phyloP scores from a whole-genome alignment of 169 alveolate genomes.

The Ichthyophthirius multifiliis region DNA sequence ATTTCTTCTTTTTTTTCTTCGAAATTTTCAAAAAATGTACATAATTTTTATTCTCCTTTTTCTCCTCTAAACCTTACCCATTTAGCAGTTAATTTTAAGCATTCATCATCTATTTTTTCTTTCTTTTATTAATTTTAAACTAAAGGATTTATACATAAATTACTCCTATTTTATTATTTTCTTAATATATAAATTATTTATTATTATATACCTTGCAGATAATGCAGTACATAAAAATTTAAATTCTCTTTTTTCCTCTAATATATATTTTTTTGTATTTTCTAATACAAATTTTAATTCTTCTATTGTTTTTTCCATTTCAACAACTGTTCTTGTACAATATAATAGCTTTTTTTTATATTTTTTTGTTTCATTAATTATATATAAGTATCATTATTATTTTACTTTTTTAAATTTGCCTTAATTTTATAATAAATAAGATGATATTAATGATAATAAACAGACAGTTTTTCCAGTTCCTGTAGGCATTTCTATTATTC shows the following conservation, averaged over 20 bases:
- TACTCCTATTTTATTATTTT: slow-evolving; percentile 66
- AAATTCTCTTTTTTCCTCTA: slow-evolving; percentile 18
- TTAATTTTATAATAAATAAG: slow-evolving; percentile 90
- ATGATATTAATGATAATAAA: slow-evolving; percentile 89
- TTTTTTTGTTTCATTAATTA: not conserved
- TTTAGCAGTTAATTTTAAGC: slow-evolving; percentile 85
- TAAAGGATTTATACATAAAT: slow-evolving; percentile 91
- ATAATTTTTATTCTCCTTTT: not conserved
- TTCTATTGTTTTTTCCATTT: slow-evolving; percentile 97
- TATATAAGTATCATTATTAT: not conserved
- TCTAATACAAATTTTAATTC: slow-evolving; percentile 91
- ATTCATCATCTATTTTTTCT: slow-evolving; percentile 89
- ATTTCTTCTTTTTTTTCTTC: slow-evolving; percentile 13
- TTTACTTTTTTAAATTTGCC: slow-evolving; percentile 42
- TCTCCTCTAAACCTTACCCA: slow-evolving; percentile 70
- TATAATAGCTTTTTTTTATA: slow-evolving; percentile 69
- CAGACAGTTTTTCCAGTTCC: slow-evolving; percentile 99
- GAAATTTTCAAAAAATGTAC: slow-evolving; percentile 21
- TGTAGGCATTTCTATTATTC: slow-evolving; percentile 97
- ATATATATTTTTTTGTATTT: slow-evolving; percentile 59
- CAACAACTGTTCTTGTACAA: slow-evolving; percentile 96
- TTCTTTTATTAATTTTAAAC: slow-evolving; percentile 88
- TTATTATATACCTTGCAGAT: slow-evolving; percentile 1
- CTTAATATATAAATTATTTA: not conserved
- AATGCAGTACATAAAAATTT: slow-evolving; percentile 38